Percentiles rank a stretch among this genome's conserved stretches.
Evolutionary conservation across 768 basidiomycete genomes (phyloP).

Genomic region (Termitomyces sp.): DNA sequence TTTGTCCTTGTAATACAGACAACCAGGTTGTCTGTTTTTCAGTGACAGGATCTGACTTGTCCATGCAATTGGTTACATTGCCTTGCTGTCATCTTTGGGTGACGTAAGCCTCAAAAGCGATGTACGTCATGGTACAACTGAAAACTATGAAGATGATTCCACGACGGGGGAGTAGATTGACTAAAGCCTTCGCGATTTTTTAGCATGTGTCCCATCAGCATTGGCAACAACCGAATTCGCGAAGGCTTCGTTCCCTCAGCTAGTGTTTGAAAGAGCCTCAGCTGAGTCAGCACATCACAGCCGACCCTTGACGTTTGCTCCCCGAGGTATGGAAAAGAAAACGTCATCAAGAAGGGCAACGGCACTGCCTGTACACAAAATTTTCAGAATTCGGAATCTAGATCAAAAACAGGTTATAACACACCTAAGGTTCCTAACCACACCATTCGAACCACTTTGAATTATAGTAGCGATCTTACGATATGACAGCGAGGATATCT

Average conservation of each 20-base stretch:
- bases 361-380: background rate
- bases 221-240: conserved; percentile 22
- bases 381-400: background rate
- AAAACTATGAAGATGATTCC: no score
- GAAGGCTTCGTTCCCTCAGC: conserved; percentile 34
- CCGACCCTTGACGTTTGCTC: no score
- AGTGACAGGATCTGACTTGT: conserved; percentile 3
- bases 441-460: conserved; percentile 13
- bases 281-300: background rate
- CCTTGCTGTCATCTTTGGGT: conserved; percentile 26
- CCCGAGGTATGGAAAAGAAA: no score
- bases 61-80: conserved; percentile 21
- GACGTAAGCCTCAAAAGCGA: conserved; percentile 22
- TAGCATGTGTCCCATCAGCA: conserved; percentile 14
- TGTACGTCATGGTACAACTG: no score
- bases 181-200: background rate
- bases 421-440: conserved; percentile 12
- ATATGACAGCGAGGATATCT: conserved; percentile 33
- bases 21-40: no score
- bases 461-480: conserved; percentile 33
- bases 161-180: background rate
- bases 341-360: no score
- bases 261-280: background rate
- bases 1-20: conserved; percentile 6
- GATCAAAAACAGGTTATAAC: background rate